Conservation (phyloP, 208 protist species). For the Crithidia expoeki region DNA sequence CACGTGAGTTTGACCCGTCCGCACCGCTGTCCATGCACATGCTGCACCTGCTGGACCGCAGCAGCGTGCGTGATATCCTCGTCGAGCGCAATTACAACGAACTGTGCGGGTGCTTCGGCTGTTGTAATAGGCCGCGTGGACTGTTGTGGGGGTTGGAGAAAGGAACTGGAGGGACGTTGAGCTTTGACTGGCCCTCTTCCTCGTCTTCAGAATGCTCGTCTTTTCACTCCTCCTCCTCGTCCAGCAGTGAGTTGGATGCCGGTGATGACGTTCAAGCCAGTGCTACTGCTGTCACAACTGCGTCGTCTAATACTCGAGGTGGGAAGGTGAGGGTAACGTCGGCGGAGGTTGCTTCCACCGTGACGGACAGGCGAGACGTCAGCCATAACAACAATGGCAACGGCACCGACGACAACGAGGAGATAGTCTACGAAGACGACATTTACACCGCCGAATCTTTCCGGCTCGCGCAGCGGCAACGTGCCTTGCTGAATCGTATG, state of each 20-base stretch:
- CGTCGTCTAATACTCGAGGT: too few relatives aligned
- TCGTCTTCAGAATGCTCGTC: neutral
- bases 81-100: constrained; percentile 67
- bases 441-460: constrained; percentile 61
- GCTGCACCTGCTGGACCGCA: constrained; percentile 62
- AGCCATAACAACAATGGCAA: too few relatives aligned
- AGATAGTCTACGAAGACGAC: constrained; percentile 74
- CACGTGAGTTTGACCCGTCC: constrained; percentile 41
- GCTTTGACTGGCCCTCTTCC: constrained; percentile 25
- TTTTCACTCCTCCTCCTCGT: too few relatives aligned
- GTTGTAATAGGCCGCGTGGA: constrained; percentile 42
- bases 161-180: neutral
- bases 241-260: too few relatives aligned
- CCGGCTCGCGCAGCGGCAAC: constrained; percentile 52
- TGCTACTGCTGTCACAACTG: too few relatives aligned
- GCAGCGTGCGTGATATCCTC: constrained; percentile 60
- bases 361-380: too few relatives aligned
- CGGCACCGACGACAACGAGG: constrained; percentile 41
- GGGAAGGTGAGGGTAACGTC: too few relatives aligned
- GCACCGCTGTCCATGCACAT: constrained; percentile 49
- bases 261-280: too few relatives aligned
- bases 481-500: constrained; percentile 43
- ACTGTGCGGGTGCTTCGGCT: constrained; percentile 73
- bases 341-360: too few relatives aligned
- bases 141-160: constrained; percentile 12